Percentiles rank a stretch among this genome's conserved stretches.
Evolutionary conservation across 2,329 filamentous ascomycete species (phyloP).

Genomic region (Trichoderma koningiopsis): DNA sequence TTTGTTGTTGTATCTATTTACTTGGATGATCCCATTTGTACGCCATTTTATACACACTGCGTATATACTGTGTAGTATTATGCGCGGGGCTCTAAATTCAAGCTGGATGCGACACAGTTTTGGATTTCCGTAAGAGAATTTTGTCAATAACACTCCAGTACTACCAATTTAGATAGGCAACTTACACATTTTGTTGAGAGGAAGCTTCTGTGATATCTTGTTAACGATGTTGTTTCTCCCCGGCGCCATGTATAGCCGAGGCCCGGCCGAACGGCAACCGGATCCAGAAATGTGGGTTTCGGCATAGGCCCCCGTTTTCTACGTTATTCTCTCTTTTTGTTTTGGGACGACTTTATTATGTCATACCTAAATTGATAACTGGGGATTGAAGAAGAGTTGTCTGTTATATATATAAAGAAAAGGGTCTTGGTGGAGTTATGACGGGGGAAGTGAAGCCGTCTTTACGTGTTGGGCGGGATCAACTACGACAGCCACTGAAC

Average conservation of each 20-base stretch:
- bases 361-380: neutral
- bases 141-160: neutral
- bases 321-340: neutral
- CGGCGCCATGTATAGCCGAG: neutral
- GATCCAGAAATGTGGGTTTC: neutral
- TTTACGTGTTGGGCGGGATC: neutral
- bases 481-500: neutral
- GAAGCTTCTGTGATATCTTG: neutral
- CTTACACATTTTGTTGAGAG: neutral
- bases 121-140: neutral
- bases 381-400: neutral
- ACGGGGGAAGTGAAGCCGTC: neutral
- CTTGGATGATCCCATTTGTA: no score
- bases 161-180: no score
- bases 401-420: neutral
- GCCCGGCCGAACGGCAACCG: neutral
- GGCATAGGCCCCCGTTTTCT: neutral
- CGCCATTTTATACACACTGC: neutral
- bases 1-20: neutral
- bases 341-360: neutral
- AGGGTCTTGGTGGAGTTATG: neutral
- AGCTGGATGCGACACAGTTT: neutral
- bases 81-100: neutral
- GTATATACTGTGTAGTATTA: neutral
- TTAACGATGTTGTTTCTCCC: neutral